These are phyloP conservation scores for Aspergillus tamarii DNA, from an alignment of 2,329 filamentous ascomycete species.

Conservation along the genomic window DNA sequence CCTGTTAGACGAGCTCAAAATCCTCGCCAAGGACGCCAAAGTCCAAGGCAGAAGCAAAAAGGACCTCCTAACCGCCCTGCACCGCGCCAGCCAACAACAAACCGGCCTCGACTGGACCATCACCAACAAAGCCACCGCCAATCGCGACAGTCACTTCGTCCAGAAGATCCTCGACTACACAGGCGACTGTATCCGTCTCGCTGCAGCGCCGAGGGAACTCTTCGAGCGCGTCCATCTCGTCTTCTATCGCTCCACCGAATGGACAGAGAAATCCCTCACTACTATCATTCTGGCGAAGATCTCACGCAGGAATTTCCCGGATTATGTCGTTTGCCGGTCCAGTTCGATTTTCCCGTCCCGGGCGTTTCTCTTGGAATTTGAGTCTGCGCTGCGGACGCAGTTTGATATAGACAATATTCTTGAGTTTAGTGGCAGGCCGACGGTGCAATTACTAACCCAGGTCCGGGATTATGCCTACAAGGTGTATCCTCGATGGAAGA, in stretches of 20 bases:
- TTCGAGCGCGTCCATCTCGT: conserved; percentile 95
- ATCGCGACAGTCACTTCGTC: conserved; percentile 74
- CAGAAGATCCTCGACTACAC: conserved; percentile 75
- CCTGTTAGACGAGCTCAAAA: conserved; percentile 84
- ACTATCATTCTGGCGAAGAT: conserved; percentile 94
- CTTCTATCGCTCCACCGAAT: conserved; percentile 93
- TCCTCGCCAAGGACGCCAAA: conserved; percentile 81
- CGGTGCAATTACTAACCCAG: conserved; percentile 65
- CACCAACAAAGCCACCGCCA: conserved; percentile 49
- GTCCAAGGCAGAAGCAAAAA: conserved; percentile 85
- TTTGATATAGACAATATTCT: conserved; percentile 79
- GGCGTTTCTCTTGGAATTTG: conserved; percentile 78
- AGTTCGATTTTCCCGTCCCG: conserved; percentile 85
- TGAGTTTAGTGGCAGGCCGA: conserved; percentile 74
- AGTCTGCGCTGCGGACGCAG: conserved; percentile 80
- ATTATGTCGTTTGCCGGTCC: conserved; percentile 87
- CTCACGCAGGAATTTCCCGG: conserved; percentile 81
- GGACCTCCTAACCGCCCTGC: conserved; percentile 74
- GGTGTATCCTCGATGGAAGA: conserved; percentile 80
- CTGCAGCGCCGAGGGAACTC: conserved; percentile 70
- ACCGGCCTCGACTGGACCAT: conserved; percentile 70
- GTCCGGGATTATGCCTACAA: conserved; percentile 73
- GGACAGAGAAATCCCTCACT: conserved; percentile 95
- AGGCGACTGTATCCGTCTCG: conserved; percentile 83
- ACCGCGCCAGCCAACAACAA: conserved; percentile 74